Base-by-base conservation (phyloP, 768 basidiomycete species). In the Russula sp. region DNA sequence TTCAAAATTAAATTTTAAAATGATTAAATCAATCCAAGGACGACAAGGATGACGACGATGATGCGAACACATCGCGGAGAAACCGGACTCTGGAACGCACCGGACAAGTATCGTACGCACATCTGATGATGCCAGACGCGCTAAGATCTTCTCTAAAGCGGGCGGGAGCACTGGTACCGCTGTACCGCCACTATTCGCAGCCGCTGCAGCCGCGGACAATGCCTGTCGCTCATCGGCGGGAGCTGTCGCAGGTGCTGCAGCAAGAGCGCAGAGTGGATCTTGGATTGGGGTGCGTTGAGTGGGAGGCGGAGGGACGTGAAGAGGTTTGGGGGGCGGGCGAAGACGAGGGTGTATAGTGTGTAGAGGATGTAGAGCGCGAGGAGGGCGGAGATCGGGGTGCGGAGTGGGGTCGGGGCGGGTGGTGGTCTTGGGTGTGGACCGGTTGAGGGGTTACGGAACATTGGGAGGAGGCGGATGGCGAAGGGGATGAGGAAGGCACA, bases 51-150 rank as follows among this genome's bases (percentile, higher is more conserved):
- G 26, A 9, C 6, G 30, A 10, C 30, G 18, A 10, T 28, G 30
- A 6, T 20, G 51, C 9, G 11, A 7, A 3, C 2, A 7, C 16
- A 3, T 28, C 24, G 44, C 14, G 14, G 26, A 18, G 18, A 30
- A 2, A 34, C 1, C n/a, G n/a, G n/a, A n/a, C n/a, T n/a, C n/a
- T n/a, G n/a, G 6, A 52, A 24, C 60, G 56, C 32, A 69, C 68
- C 68, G 58, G 56, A 64, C 63, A 60, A 69, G 66, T 28, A 67
- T 54, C 1, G 49, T 61, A 16, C 68, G 68, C 5, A 55, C 55
- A 18, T 69, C 68, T 24, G 50, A 56, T 32, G 68, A 69, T 38
- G 68, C 66, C 11, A 69, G 58, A 18, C 66, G 66, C 7, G 68
- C 40, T 2, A 69, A 54, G n/a, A 69, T 63, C 14, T 34, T 52